Evolutionary conservation across 306 rosid species (phyloP).

Genomic region (Prunus davidiana): DNA sequence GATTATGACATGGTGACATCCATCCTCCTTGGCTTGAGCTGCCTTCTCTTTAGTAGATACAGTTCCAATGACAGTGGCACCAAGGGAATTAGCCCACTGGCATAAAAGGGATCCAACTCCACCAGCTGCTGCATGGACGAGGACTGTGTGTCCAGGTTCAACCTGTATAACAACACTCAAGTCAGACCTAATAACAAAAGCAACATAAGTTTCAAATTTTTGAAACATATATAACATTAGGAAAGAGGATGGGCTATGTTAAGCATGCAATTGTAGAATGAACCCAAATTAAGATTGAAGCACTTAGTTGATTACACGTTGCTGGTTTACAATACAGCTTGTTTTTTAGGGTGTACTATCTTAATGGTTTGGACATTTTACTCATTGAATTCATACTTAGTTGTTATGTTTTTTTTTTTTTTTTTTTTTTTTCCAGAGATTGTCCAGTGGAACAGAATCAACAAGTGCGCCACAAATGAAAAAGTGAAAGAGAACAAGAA

Average conservation of each 20-base stretch:
- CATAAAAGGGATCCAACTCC: conserved; percentile 93
- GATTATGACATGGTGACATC: conserved; percentile 78
- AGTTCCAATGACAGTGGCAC: conserved; percentile 88
- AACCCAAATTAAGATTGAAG: background rate
- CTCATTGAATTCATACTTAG: too few species aligned
- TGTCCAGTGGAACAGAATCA: background rate
- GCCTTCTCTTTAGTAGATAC: conserved; percentile 86
- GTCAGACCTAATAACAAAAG: background rate
- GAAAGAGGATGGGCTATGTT: background rate
- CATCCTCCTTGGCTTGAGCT: conserved; percentile 87
- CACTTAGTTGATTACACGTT: too few species aligned
- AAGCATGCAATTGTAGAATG: background rate
- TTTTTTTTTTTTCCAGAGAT: background rate
- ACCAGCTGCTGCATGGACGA: conserved; percentile 95
- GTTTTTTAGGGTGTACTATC: too few species aligned
- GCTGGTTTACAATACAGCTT: too few species aligned
- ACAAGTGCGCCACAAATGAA: background rate
- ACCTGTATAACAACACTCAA: conserved; percentile 37
- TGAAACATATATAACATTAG: background rate
- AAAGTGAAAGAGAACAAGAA: background rate
- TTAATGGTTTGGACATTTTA: too few species aligned
- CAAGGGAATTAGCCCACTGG: conserved; percentile 91
- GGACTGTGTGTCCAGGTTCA: conserved; percentile 71
- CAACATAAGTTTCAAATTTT: background rate
- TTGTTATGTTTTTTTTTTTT: too few species aligned